Conservation (phyloP, 176 grass and related monocot species). For the Neostapfia colusana region DNA sequence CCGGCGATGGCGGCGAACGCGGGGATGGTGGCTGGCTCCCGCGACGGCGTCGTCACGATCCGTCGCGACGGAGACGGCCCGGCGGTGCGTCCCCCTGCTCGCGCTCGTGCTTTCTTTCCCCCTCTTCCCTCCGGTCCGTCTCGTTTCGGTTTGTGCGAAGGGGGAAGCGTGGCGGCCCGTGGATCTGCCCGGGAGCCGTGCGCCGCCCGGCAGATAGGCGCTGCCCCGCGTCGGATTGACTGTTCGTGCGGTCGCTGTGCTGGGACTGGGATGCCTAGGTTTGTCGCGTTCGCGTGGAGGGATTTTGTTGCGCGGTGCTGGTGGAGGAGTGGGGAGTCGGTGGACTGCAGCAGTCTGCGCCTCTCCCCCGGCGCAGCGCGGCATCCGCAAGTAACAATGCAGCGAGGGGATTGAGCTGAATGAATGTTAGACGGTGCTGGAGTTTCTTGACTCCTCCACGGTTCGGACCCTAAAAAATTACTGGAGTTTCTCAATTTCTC, state of each 20-base stretch:
- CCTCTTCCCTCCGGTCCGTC: background rate
- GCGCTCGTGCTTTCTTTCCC: background rate
- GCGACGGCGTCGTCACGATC: constrained; percentile 74
- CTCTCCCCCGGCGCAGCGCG: background rate
- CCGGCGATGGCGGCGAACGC: constrained; percentile 59
- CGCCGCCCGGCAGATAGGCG: background rate
- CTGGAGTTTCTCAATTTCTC: background rate
- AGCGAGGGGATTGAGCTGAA: background rate
- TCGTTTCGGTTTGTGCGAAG: background rate
- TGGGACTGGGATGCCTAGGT: background rate
- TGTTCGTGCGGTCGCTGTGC: background rate
- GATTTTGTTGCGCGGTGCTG: background rate
- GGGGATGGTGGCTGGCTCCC: constrained; percentile 78
- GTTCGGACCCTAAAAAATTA: background rate
- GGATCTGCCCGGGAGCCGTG: constrained; percentile 1
- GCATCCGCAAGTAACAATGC: background rate
- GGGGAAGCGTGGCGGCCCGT: background rate
- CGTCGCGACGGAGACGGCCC: constrained; percentile 58
- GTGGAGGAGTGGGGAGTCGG: background rate
- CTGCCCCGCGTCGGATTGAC: constrained; percentile 17
- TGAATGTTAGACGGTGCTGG: background rate
- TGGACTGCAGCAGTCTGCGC: background rate
- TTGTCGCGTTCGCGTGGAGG: background rate
- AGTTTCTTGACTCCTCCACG: background rate
- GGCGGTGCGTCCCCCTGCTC: constrained; percentile 34